A percentile compares a stretch with the other conserved stretches of the same genome.
phyloP scores from a whole-genome alignment of 1,284 basidiomycete genomes.

The Meira miltonrushii region DNA sequence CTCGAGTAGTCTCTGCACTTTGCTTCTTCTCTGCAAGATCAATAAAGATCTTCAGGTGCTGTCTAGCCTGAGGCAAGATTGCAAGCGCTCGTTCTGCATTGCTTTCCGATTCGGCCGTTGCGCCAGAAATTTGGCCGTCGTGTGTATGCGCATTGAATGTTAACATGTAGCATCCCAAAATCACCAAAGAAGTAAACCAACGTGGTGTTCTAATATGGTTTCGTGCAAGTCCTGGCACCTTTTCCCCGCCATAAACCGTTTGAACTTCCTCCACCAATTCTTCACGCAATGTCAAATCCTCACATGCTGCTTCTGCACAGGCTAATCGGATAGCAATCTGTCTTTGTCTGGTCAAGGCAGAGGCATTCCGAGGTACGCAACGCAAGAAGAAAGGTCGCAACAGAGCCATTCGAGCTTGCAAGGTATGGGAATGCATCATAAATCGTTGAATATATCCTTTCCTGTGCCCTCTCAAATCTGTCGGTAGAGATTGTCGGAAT shows the following conservation, averaged over 20 bases:
- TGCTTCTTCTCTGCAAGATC: not conserved
- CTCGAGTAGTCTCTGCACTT: not conserved
- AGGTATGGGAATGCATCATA: not conserved
- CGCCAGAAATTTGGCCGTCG: not conserved
- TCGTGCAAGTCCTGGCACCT: not conserved
- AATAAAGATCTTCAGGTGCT: not conserved
- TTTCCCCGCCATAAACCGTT: not conserved
- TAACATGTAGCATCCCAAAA: not conserved
- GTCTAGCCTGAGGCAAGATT: not conserved
- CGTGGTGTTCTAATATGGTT: not conserved
- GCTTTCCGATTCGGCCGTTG: not conserved
- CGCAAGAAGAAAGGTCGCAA: not conserved
- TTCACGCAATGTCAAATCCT: not conserved
- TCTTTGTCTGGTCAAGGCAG: not conserved
- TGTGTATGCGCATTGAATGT: not conserved
- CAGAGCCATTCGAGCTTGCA: not conserved
- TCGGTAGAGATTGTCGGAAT: not conserved
- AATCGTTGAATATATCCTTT: not conserved
- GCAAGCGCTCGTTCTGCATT: not conserved
- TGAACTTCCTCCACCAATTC: not conserved
- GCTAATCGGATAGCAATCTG: not conserved
- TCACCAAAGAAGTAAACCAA: not conserved
- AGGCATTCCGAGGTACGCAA: not conserved
- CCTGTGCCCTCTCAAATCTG: not conserved
- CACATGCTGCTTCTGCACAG: not conserved